Evolutionary conservation across 2,329 filamentous ascomycete species (phyloP).

Genomic region (Pyrenochaeta sp.): DNA sequence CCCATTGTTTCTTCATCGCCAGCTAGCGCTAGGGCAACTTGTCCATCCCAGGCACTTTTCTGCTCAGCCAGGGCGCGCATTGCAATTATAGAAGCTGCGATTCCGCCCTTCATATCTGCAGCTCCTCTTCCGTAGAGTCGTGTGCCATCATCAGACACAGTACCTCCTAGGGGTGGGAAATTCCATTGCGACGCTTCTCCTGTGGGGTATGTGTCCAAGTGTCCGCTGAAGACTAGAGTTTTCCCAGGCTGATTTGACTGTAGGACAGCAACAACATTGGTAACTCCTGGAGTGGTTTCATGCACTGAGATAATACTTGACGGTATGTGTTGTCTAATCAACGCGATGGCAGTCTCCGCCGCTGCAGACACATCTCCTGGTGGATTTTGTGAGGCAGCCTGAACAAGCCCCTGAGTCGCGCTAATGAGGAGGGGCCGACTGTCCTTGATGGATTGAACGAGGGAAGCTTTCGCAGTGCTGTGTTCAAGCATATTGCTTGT

Average conservation of each 20-base stretch:
- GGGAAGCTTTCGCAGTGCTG: no score
- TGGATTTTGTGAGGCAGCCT: no score
- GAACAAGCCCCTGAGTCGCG: no score
- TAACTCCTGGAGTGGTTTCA: not conserved
- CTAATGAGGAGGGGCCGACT: no score
- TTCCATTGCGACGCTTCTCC: not conserved
- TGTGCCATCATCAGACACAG: not conserved
- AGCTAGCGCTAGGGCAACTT: not conserved
- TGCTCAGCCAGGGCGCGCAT: not conserved
- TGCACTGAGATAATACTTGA: not conserved
- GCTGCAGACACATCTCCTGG: no score
- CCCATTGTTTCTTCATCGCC: constrained; percentile 2
- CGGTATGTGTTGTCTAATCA: no score
- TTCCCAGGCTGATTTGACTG: not conserved
- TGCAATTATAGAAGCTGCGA: not conserved
- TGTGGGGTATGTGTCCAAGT: not conserved
- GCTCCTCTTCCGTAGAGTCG: not conserved
- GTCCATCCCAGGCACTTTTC: not conserved
- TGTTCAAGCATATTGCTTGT: no score
- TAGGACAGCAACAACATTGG: not conserved
- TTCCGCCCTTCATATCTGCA: constrained; percentile 1
- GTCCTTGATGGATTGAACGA: no score
- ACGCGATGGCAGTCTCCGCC: no score
- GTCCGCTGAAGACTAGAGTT: not conserved
- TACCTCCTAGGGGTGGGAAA: not conserved